A percentile compares a stretch with the other conserved stretches of the same genome.
These are phyloP conservation scores for Aspergillus olivimuriae DNA, from an alignment of 495 filamentous ascomycete genomes.

Conservation along the genomic window DNA sequence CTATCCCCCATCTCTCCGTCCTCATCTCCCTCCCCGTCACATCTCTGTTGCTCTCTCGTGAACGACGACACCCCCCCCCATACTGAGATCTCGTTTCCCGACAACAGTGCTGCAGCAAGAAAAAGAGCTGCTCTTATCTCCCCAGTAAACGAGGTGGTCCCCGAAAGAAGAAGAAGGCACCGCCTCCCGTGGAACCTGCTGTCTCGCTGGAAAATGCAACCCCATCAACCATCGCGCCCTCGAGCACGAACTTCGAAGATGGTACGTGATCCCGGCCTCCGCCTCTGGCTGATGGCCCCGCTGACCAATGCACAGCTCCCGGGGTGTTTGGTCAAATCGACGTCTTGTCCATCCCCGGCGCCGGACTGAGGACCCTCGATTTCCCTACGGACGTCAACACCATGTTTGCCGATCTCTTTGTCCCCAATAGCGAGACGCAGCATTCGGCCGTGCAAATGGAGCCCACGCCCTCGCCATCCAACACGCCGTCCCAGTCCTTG, in stretches of 20 bases:
- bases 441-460: constrained; percentile 28
- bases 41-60: neutral
- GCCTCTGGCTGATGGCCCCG: neutral
- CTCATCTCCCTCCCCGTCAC: neutral
- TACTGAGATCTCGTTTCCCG: constrained; percentile 7
- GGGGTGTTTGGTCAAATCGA: constrained; percentile 41
- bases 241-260: constrained; percentile 26
- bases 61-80: neutral
- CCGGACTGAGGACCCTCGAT: constrained; percentile 36
- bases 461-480: constrained; percentile 26
- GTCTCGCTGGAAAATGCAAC: constrained; percentile 17
- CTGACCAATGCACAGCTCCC: constrained; percentile 19
- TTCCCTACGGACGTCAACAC: constrained; percentile 30
- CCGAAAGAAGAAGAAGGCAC: constrained; percentile 39
- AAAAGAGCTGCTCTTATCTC: constrained; percentile 47
- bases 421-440: constrained; percentile 16
- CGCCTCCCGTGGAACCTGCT: constrained; percentile 18
- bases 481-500: constrained; percentile 17
- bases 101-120: constrained; percentile 50
- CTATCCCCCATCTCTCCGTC: too few species aligned
- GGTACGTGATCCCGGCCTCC: constrained; percentile 19
- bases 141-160: constrained; percentile 53
- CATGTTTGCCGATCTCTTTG: constrained; percentile 34
- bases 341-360: constrained; percentile 36
- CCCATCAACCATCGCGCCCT: constrained; percentile 15